A percentile compares a stretch with the other conserved stretches of the same genome.
Evolutionary conservation across 306 rosid genomes (phyloP).

Genomic region (Quercus bicolor): DNA sequence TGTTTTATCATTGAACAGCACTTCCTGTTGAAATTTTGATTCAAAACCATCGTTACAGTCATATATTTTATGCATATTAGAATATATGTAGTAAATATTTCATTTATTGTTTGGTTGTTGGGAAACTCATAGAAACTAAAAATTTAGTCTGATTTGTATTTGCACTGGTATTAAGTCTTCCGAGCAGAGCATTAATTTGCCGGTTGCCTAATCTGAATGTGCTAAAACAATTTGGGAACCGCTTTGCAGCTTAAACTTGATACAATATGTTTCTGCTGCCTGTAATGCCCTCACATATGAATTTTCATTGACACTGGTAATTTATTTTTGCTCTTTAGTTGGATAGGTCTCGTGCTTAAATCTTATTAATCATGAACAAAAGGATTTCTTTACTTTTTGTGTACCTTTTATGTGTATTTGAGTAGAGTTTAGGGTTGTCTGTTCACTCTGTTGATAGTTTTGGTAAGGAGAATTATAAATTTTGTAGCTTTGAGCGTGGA

Average conservation of each 20-base stretch:
- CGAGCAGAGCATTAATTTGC: not conserved
- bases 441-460: not conserved
- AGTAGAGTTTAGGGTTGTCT: not conserved
- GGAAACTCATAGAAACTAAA: not conserved
- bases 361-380: not conserved
- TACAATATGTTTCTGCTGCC: conserved; percentile 9
- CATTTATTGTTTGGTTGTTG: not conserved
- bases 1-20: no score
- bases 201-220: conserved; percentile 1
- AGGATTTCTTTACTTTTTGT: no score
- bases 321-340: no score
- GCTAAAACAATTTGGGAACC: conserved; percentile 15
- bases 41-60: no score
- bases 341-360: not conserved
- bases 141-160: not conserved
- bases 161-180: conserved; percentile 20
- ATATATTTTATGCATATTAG: no score
- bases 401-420: no score
- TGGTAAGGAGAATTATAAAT: not conserved
- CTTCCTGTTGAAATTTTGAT: no score
- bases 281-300: conserved; percentile 15
- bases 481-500: not conserved
- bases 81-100: not conserved
- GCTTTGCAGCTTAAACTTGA: conserved; percentile 18
- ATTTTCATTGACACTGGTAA: not conserved